These are phyloP conservation scores for Penicillium griseofulvum DNA, from an alignment of 2,329 filamentous ascomycete genomes.

Conservation along the genomic window DNA sequence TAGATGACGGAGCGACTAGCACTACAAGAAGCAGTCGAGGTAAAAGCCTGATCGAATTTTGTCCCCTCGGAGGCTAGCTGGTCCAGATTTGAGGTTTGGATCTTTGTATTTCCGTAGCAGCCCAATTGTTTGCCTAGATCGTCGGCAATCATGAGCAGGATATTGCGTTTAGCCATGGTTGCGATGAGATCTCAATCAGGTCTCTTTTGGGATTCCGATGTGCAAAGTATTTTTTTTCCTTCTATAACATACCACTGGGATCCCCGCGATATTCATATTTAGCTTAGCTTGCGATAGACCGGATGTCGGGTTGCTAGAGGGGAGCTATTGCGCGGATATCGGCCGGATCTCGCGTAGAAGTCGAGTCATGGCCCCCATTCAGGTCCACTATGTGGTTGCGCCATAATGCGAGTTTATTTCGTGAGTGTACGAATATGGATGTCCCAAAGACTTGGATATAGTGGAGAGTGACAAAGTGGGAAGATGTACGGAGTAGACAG, in stretches of 20 bases:
- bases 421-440: neutral
- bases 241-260: neutral
- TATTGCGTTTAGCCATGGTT: constrained; percentile 26
- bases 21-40: constrained; percentile 46
- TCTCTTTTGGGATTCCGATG: neutral
- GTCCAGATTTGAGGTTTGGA: constrained; percentile 42
- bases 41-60: constrained; percentile 30
- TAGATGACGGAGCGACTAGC: constrained; percentile 50
- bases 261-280: neutral
- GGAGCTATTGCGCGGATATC: neutral
- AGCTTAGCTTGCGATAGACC: neutral
- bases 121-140: constrained; percentile 40
- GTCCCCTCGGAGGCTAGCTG: constrained; percentile 37
- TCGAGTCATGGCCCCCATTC: too few relatives aligned
- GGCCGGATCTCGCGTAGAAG: neutral
- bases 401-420: neutral
- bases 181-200: neutral
- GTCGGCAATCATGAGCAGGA: constrained; percentile 43
- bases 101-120: constrained; percentile 29
- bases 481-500: neutral
- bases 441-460: too few relatives aligned
- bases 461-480: too few relatives aligned
- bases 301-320: neutral
- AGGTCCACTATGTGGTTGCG: neutral
- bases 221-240: neutral